Percentiles rank a stretch among this genome's conserved stretches.
These are phyloP conservation scores for Ogataea kodamae DNA, from an alignment of 805 yeast species.

Conservation along the genomic window DNA sequence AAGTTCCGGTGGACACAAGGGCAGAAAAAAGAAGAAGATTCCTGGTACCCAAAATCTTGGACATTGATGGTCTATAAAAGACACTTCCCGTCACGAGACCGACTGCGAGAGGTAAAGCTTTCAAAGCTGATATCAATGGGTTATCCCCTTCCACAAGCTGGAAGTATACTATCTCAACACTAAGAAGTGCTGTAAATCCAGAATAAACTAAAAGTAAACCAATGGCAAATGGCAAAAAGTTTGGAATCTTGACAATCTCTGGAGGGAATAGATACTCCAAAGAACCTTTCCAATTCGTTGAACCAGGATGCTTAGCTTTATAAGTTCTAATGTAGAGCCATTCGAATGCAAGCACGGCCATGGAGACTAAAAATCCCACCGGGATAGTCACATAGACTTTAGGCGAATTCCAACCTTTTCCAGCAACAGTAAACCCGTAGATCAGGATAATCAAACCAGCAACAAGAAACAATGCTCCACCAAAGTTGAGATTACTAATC, in stretches of 20 bases:
- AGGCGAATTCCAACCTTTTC: constrained; percentile 40
- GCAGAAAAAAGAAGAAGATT: constrained; percentile 16
- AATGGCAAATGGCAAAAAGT: constrained; percentile 21
- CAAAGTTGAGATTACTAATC: constrained; percentile 34
- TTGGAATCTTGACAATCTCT: constrained; percentile 21
- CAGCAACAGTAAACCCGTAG: constrained; percentile 44
- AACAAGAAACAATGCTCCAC: constrained; percentile 26
- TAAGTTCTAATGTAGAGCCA: constrained; percentile 16
- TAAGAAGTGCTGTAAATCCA: constrained; percentile 11
- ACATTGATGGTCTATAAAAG: constrained; percentile 15
- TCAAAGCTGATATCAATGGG: constrained; percentile 37
- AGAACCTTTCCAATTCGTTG: constrained; percentile 15
- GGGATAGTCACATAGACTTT: constrained; percentile 40
- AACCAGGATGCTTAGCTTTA: constrained; percentile 1
- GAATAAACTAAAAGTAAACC: constrained; percentile 14
- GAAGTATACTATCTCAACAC: constrained; percentile 17
- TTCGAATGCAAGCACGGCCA: constrained; percentile 33
- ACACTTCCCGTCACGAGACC: constrained; percentile 32
- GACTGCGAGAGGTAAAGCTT: constrained; percentile 34
- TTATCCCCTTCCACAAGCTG: constrained; percentile 31
- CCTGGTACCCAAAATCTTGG: constrained; percentile 23
- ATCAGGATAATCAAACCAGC: constrained; percentile 38
- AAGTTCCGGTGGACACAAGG: constrained; percentile 8
- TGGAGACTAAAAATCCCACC: constrained; percentile 35
- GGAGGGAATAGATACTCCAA: constrained; percentile 25